phyloP scores from a whole-genome alignment of 2,329 filamentous ascomycete genomes.

The Ophiosphaerella narmari region DNA sequence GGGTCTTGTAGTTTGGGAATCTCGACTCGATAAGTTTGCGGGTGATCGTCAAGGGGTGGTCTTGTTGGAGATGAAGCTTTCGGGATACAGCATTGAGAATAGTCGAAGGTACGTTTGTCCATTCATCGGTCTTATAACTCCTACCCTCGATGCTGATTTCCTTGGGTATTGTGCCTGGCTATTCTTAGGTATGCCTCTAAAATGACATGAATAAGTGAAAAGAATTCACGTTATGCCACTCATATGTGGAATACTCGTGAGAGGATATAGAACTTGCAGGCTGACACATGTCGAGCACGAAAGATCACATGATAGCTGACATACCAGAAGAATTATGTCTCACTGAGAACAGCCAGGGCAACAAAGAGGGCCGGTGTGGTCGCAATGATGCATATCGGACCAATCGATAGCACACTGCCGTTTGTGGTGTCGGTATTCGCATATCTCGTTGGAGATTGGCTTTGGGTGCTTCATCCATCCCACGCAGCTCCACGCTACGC shows the following conservation, averaged over 20 bases:
- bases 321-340: slow-evolving; percentile 41
- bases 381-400: slow-evolving; percentile 6
- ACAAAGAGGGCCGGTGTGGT: slow-evolving; percentile 10
- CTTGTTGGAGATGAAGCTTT: slow-evolving; percentile 83
- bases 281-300: neutral
- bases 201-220: neutral
- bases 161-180: slow-evolving; percentile 14
- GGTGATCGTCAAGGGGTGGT: slow-evolving; percentile 90
- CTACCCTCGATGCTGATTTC: slow-evolving; percentile 65
- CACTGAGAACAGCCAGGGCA: slow-evolving; percentile 20
- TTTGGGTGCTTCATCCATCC: slow-evolving; percentile 13
- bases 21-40: slow-evolving; percentile 89
- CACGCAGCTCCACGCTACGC: slow-evolving; percentile 25
- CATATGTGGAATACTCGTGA: no score
- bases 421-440: slow-evolving; percentile 28
- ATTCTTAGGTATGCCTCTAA: slow-evolving; percentile 18
- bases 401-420: slow-evolving; percentile 29
- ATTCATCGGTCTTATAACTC: slow-evolving; percentile 71
- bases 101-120: slow-evolving; percentile 81
- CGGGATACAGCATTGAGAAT: slow-evolving; percentile 77
- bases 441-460: slow-evolving; percentile 13
- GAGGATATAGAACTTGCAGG: no score
- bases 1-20: slow-evolving; percentile 77
- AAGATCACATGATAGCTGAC: slow-evolving; percentile 37
- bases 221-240: no score